Evolutionary conservation across 495 filamentous ascomycete species (phyloP).

Genomic region (Trichoderma gamsii): DNA sequence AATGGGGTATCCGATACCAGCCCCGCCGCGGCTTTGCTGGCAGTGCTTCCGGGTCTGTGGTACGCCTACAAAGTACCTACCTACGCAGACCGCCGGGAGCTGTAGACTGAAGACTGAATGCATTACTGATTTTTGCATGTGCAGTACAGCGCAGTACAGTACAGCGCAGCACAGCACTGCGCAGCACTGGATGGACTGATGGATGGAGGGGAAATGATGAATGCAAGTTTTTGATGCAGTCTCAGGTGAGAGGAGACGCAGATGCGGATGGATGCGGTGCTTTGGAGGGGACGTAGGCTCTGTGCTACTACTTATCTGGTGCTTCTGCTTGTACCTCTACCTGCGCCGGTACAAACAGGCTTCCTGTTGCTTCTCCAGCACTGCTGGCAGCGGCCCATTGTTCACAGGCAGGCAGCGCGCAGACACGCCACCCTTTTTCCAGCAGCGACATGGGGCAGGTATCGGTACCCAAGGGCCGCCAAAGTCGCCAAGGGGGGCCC

Average conservation of each 20-base stretch:
- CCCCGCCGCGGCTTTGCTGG: slow-evolving; percentile 10
- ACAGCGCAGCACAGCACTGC: background rate
- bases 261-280: too few species aligned
- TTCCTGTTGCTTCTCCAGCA: too few species aligned
- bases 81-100: slow-evolving; percentile 7
- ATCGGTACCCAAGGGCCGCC: too few species aligned
- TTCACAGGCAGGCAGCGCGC: background rate
- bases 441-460: background rate
- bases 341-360: too few species aligned
- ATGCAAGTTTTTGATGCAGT: too few species aligned
- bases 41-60: slow-evolving; percentile 12
- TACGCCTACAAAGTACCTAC: background rate
- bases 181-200: too few species aligned
- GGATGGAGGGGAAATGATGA: background rate
- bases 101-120: background rate
- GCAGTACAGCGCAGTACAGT: background rate
- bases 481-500: too few species aligned
- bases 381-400: background rate
- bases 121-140: background rate
- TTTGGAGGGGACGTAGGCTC: too few species aligned
- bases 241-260: background rate
- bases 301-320: too few species aligned
- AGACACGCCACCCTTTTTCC: background rate
- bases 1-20: slow-evolving; percentile 7
- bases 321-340: too few species aligned